phyloP scores from a whole-genome alignment of 441 rosid species.

The Arabidopsis lyrata region DNA sequence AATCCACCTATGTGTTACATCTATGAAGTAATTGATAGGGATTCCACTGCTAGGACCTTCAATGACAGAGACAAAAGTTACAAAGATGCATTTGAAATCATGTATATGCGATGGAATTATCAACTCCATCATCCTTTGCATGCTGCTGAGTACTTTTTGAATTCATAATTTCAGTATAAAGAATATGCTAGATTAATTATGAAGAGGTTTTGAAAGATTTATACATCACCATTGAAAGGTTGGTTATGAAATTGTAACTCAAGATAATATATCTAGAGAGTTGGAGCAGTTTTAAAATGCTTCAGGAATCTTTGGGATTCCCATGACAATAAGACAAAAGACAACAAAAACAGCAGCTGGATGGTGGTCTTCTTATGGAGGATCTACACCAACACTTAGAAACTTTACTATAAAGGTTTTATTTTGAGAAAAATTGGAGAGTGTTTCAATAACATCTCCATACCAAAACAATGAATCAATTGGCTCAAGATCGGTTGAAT shows the following conservation, averaged over 20 bases:
- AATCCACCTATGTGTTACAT: not conserved
- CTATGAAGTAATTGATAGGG: not conserved
- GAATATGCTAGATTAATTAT: not conserved
- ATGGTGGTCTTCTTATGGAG: not conserved
- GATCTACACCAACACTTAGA: not conserved
- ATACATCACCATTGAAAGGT: not conserved
- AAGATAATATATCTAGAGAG: not conserved
- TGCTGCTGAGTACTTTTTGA: not conserved
- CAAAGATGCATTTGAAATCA: not conserved
- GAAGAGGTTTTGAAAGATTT: not conserved
- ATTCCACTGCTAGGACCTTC: not conserved
- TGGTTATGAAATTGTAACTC: not conserved
- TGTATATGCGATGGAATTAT: not conserved
- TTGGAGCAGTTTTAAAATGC: not conserved
- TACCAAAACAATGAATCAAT: not conserved
- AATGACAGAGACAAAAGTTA: too few relatives aligned
- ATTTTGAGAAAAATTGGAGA: not conserved
- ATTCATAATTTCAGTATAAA: not conserved
- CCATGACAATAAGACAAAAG: not conserved
- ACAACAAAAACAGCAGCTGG: not conserved
- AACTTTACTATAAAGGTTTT: not conserved
- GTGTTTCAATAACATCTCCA: slow-evolving; percentile 1
- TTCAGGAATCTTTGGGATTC: not conserved
- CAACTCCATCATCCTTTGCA: slow-evolving; percentile 10
- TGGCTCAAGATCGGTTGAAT: not conserved